These are phyloP conservation scores for Fagopyrum homotropicum DNA, from an alignment of 148 eudicot species.

Conservation along the genomic window DNA sequence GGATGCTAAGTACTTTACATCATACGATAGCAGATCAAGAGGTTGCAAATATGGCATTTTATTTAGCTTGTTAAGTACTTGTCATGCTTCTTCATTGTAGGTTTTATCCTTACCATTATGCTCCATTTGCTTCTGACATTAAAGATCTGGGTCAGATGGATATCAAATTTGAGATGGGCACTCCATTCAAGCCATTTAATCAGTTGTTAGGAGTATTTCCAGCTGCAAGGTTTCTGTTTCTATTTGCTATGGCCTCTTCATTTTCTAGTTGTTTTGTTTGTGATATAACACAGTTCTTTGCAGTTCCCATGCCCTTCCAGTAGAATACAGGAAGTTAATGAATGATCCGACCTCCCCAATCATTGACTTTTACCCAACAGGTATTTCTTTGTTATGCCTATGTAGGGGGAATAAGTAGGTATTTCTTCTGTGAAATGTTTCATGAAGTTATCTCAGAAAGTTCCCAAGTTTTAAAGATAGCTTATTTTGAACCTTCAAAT, in stretches of 20 bases:
- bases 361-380: conserved; percentile 85
- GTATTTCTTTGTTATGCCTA: conserved; percentile 24
- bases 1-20: not conserved
- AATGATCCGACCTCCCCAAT: conserved; percentile 77
- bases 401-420: not conserved
- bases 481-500: not conserved
- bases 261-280: conserved; percentile 8
- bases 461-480: not conserved
- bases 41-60: not conserved
- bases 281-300: conserved; percentile 29
- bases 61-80: not conserved
- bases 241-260: conserved; percentile 5
- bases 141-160: conserved; percentile 57
- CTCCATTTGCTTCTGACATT: conserved; percentile 98
- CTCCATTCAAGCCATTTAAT: conserved; percentile 94
- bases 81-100: conserved; percentile 28
- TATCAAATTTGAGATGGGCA: conserved; percentile 73
- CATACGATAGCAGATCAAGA: not conserved
- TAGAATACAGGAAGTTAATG: conserved; percentile 78
- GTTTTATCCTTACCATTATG: conserved; percentile 99
- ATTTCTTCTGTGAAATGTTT: not conserved
- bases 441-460: not conserved
- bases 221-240: conserved; percentile 70
- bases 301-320: conserved; percentile 97
- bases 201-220: conserved; percentile 96